Evolutionary conservation across 1,284 basidiomycete species (phyloP).

Genomic region (Ganoderma leucocontextum): DNA sequence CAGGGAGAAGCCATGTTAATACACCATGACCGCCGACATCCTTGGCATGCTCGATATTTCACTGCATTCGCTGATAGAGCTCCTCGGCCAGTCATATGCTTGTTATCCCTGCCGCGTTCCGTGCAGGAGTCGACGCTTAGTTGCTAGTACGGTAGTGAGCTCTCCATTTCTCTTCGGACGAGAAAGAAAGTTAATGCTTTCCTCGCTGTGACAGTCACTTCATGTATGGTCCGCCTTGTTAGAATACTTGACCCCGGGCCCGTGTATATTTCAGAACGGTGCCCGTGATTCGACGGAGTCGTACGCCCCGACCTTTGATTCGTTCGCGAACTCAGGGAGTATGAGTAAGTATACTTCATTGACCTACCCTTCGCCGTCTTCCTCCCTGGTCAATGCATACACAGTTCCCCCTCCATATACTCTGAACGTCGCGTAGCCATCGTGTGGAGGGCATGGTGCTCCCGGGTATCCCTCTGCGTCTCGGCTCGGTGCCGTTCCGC

Average conservation of each 20-base stretch:
- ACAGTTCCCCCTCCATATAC: no score
- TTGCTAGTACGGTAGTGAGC: background rate
- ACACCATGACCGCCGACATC: background rate
- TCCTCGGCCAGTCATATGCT: background rate
- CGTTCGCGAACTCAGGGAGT: no score
- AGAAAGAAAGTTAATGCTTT: background rate
- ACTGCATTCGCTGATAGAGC: background rate
- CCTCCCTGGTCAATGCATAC: no score
- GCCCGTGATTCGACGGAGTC: no score
- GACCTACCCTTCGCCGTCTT: no score
- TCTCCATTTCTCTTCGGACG: background rate
- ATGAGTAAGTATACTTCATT: no score
- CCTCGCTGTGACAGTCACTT: background rate
- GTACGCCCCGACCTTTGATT: no score
- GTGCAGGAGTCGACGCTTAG: background rate
- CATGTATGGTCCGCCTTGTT: background rate
- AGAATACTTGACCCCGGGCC: background rate
- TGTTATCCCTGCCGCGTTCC: background rate
- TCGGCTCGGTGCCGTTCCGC: background rate
- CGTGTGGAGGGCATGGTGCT: no score
- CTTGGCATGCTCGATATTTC: background rate
- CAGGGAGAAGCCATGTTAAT: background rate
- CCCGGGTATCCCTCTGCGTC: no score
- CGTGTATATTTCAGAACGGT: background rate
- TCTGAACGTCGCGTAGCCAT: no score